Evolutionary conservation across 2,329 filamentous ascomycete genomes (phyloP).

Genomic region (Dactylonectria macrodidyma): DNA sequence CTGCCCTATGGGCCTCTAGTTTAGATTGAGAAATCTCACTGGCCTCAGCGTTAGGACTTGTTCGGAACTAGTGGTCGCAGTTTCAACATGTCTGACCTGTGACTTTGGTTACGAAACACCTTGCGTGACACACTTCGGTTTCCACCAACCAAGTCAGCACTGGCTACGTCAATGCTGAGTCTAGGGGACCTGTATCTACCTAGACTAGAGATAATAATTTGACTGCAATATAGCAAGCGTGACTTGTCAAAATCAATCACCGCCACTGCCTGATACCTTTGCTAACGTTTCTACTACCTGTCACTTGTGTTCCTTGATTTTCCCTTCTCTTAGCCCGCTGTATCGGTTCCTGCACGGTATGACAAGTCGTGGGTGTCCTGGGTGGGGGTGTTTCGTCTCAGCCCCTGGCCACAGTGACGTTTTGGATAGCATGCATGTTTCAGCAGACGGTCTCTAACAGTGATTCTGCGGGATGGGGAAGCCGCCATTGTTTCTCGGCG

Average conservation of each 20-base stretch:
- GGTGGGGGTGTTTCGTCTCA: not conserved
- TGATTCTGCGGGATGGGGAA: not conserved
- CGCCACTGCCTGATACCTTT: too few species aligned
- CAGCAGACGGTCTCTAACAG: not conserved
- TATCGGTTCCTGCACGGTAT: not conserved
- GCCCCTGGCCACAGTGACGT: not conserved
- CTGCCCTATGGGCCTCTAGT: not conserved
- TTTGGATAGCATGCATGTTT: slow-evolving; percentile 4
- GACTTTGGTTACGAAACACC: slow-evolving; percentile 20
- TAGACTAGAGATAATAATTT: slow-evolving; percentile 42
- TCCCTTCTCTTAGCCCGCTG: not conserved
- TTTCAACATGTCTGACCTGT: slow-evolving; percentile 24
- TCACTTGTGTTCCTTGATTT: slow-evolving; percentile 10
- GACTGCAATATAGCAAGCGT: slow-evolving; percentile 29
- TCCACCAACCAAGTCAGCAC: slow-evolving; percentile 14
- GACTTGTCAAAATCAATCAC: slow-evolving; percentile 19
- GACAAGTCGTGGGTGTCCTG: too few species aligned
- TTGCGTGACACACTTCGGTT: slow-evolving; percentile 27
- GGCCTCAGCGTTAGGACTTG: slow-evolving; percentile 15
- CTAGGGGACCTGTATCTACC: slow-evolving; percentile 35
- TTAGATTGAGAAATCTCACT: slow-evolving; percentile 8
- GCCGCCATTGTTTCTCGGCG: not conserved
- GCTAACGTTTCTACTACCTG: too few species aligned
- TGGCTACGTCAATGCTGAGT: slow-evolving; percentile 1
- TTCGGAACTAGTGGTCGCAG: slow-evolving; percentile 22